Evolutionary conservation across 2,329 filamentous ascomycete species (phyloP).

Genomic region (Blastomyces emzantsi): DNA sequence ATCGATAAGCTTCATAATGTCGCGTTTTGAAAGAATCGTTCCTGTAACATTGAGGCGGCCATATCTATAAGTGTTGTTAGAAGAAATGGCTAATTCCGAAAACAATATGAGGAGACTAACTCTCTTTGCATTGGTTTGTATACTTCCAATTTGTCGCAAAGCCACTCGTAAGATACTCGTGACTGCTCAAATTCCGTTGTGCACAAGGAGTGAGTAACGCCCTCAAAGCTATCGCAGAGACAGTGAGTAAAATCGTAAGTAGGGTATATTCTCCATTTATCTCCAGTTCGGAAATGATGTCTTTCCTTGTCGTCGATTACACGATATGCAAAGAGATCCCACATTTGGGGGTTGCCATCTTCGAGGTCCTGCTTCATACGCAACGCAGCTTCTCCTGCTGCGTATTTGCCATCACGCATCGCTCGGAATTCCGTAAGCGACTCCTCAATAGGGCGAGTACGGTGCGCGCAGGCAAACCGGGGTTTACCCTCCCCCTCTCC

Average conservation of each 20-base stretch:
- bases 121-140: constrained; percentile 94
- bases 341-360: constrained; percentile 86
- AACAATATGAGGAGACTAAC: neutral
- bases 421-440: constrained; percentile 76
- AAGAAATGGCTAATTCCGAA: neutral
- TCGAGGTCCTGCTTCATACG: constrained; percentile 87
- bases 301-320: constrained; percentile 54
- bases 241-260: constrained; percentile 92
- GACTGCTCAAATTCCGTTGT: constrained; percentile 86
- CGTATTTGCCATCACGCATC: constrained; percentile 88
- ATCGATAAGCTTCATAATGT: constrained; percentile 69
- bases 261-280: constrained; percentile 86
- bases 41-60: constrained; percentile 70
- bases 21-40: constrained; percentile 79
- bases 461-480: constrained; percentile 72
- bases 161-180: constrained; percentile 81
- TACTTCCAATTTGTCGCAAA: constrained; percentile 71
- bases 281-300: constrained; percentile 65
- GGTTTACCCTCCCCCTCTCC: constrained; percentile 57
- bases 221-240: constrained; percentile 84
- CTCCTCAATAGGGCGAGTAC: constrained; percentile 62
- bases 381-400: constrained; percentile 70
- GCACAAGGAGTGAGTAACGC: constrained; percentile 84
- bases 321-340: constrained; percentile 88
- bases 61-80: constrained; percentile 32